Evolutionary conservation across 257 asterid genomes (phyloP).

Genomic region (Solanum tarapatanum): DNA sequence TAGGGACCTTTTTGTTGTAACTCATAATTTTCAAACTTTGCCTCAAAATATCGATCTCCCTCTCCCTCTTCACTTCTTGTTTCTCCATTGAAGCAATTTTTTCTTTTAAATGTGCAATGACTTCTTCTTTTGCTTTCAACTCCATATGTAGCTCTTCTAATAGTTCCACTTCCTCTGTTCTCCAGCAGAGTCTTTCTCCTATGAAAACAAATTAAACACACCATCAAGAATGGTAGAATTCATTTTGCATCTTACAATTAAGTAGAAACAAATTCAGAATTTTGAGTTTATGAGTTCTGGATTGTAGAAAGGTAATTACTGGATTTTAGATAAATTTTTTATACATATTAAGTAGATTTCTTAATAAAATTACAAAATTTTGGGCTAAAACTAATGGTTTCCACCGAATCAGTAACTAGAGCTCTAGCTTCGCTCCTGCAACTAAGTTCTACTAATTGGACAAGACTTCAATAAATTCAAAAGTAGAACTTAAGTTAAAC

Average conservation of each 20-base stretch:
- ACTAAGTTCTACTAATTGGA: background rate
- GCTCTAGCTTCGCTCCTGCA: rapidly evolving
- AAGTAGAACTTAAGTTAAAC: background rate
- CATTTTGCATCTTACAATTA: background rate
- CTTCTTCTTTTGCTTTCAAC: constrained; percentile 38
- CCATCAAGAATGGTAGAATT: background rate
- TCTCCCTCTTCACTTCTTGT: constrained; percentile 43
- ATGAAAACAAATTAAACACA: background rate
- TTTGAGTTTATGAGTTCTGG: background rate
- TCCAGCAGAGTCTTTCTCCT: constrained; percentile 46
- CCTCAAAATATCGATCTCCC: constrained; percentile 65
- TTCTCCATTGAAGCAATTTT: constrained; percentile 44
- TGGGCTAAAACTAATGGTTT: background rate
- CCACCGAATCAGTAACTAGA: background rate
- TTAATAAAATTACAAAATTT: background rate
- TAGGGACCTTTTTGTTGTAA: constrained; percentile 25
- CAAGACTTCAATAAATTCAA: background rate
- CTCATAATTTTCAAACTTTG: constrained; percentile 76
- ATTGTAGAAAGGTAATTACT: background rate
- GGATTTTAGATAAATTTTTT: background rate
- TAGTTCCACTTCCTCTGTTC: constrained; percentile 29
- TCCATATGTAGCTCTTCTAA: constrained; percentile 14
- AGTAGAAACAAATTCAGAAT: background rate
- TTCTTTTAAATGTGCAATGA: constrained; percentile 34
- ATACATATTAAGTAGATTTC: background rate